A percentile compares a stretch with the other conserved stretches of the same genome.
Evolutionary conservation across 2,329 filamentous ascomycete genomes (phyloP).

Genomic region (Elsinoe batatas): DNA sequence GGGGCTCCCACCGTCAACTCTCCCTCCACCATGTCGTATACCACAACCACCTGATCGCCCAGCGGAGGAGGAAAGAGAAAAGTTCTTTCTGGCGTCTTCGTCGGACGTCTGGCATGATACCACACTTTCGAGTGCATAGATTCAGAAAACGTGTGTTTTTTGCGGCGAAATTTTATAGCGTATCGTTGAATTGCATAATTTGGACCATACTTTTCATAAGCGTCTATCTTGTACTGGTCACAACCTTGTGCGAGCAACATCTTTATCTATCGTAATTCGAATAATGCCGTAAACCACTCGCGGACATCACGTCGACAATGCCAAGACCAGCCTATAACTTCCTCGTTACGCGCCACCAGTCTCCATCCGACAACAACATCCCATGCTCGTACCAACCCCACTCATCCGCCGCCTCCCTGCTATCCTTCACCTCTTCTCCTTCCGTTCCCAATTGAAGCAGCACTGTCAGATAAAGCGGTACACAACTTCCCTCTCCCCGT

Average conservation of each 20-base stretch:
- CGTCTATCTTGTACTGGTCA: no score
- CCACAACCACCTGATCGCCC: not conserved
- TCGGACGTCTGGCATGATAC: slow-evolving; percentile 11
- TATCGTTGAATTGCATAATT: slow-evolving; percentile 8
- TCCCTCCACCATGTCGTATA: slow-evolving; percentile 1
- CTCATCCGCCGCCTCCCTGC: not conserved
- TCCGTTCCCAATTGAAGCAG: no score
- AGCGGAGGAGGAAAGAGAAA: not conserved
- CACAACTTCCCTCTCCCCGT: not conserved
- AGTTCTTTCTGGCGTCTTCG: slow-evolving; percentile 3
- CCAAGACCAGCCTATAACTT: no score
- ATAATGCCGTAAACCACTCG: no score
- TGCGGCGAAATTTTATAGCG: slow-evolving; percentile 10
- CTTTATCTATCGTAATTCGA: no score
- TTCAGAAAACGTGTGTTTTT: not conserved
- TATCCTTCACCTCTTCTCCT: no score
- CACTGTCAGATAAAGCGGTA: not conserved
- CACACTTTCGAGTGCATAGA: slow-evolving; percentile 11
- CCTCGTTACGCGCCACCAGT: no score
- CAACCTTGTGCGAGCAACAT: no score
- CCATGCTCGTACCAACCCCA: not conserved
- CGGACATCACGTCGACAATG: no score
- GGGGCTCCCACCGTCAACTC: not conserved
- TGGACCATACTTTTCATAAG: not conserved
- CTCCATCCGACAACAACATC: no score